phyloP scores from a whole-genome alignment of 352 stramenopile genomes.

The Pythium aristosporum region DNA sequence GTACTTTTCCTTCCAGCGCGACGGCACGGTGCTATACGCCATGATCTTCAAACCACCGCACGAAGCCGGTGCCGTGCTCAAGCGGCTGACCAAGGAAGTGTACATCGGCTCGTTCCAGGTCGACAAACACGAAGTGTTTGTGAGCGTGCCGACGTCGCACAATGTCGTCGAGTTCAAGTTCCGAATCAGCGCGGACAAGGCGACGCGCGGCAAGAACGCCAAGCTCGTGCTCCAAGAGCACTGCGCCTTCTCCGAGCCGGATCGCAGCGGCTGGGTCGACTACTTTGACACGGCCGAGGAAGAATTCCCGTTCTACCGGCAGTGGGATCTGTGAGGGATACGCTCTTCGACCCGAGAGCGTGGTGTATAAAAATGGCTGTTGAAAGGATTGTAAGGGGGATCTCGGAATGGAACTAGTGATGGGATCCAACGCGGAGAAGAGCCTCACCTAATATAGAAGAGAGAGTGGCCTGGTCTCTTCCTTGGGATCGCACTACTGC shows the following conservation, averaged over 20 bases:
- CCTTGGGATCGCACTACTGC: neutral
- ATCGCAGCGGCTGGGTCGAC: conserved; percentile 63
- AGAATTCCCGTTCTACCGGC: conserved; percentile 76
- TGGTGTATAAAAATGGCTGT: conserved; percentile 6
- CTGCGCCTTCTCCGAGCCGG: conserved; percentile 66
- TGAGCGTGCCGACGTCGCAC: conserved; percentile 69
- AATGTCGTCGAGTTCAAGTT: conserved; percentile 73
- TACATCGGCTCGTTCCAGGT: conserved; percentile 61
- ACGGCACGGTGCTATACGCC: conserved; percentile 70
- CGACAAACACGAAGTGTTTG: conserved; percentile 58
- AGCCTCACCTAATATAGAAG: neutral
- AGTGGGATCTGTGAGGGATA: conserved; percentile 53
- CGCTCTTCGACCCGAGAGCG: neutral
- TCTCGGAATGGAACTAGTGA: neutral
- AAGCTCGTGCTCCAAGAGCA: conserved; percentile 67
- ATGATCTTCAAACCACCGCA: conserved; percentile 79
- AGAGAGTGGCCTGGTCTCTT: neutral
- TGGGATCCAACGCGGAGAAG: neutral
- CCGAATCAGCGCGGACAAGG: conserved; percentile 35
- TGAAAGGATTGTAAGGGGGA: neutral
- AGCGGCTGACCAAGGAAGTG: conserved; percentile 29
- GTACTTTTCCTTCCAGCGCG: conserved; percentile 78
- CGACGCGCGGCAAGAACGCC: conserved; percentile 48
- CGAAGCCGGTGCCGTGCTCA: conserved; percentile 38
- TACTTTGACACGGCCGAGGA: conserved; percentile 72